Evolutionary conservation across 2,329 filamentous ascomycete species (phyloP), one percentile per base, ranked within the genome.

Genomic region (Aureobasidium uvarum): DNA sequence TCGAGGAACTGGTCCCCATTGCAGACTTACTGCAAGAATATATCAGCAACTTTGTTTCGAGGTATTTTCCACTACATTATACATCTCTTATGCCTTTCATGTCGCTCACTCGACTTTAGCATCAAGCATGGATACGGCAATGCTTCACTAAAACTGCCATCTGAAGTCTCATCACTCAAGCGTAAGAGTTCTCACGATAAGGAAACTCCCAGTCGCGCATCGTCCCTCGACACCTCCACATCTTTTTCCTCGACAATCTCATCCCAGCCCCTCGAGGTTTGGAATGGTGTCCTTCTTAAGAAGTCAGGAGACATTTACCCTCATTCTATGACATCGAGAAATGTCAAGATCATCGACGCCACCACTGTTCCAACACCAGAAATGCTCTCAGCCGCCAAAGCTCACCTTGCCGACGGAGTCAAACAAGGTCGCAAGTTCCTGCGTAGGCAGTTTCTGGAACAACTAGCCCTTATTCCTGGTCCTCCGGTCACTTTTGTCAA

Each of bases 401-500:
- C 36, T 23, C 25, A 43, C 1, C 18, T 68, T 0, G 54, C 14
- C 0, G 70, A 75, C 0, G 70, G 72, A 3, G 72, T 76, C 0
- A 65, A 69, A 1, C 70, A 71, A 11, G 78, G 79, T 0, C 73
- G 75, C 25, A 66, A 66, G 0, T 67, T 71, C 0, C 79, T 83
- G 7, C 73, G 79, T 1, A 65, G 69, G 0, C 74, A 76, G n/a
- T 80, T 82, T 60, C 56, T 75, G 8, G 60, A 69, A 4, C 65
- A 74, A 66, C 65, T 78, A 5, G 31, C 68, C n/a, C 51, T 68
- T 65, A 46, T 77, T 23, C 68, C 72, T 64, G 72, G 77, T 62
- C 71, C 72, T 4, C 60, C 48, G 2, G 81, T 92, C 31, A 84
- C 84, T 0, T 81, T 93, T 1, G 77, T 87, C 60, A 94, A 94